These are phyloP conservation scores for Mimosa pudica DNA, from an alignment of 306 rosid genomes.

Conservation along the genomic window DNA sequence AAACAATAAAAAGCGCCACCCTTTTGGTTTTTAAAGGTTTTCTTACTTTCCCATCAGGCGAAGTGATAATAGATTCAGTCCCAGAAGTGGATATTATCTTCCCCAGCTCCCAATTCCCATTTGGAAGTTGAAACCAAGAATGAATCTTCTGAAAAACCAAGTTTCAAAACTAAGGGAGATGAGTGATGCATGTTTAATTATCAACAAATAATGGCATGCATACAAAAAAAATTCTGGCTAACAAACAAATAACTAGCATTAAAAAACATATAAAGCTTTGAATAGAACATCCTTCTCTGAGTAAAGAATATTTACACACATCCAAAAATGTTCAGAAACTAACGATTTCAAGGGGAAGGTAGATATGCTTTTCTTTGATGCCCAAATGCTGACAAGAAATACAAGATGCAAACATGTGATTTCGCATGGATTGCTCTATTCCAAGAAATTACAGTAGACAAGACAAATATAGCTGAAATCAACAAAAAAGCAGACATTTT, in stretches of 20 bases:
- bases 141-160: neutral
- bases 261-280: neutral
- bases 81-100: neutral
- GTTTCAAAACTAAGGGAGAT: neutral
- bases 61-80: neutral
- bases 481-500: conserved; percentile 17
- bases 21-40: neutral
- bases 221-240: neutral
- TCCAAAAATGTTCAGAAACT: conserved; percentile 4
- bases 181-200: neutral
- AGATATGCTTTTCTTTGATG: conserved; percentile 26
- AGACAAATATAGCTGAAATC: conserved; percentile 19
- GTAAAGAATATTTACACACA: conserved; percentile 14
- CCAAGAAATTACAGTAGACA: neutral
- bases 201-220: neutral
- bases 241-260: neutral
- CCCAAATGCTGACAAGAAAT: conserved; percentile 19
- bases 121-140: conserved; percentile 1
- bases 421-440: neutral
- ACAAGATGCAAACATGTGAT: conserved; percentile 20
- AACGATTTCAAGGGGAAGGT: conserved; percentile 14
- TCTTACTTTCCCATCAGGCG: neutral
- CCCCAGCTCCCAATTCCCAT: conserved; percentile 9
- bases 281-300: conserved; percentile 7
- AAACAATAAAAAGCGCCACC: conserved; percentile 20